These are phyloP conservation scores for Yamadazyma mexicana DNA, from an alignment of 1,139 yeast genomes.

Conservation along the genomic window DNA sequence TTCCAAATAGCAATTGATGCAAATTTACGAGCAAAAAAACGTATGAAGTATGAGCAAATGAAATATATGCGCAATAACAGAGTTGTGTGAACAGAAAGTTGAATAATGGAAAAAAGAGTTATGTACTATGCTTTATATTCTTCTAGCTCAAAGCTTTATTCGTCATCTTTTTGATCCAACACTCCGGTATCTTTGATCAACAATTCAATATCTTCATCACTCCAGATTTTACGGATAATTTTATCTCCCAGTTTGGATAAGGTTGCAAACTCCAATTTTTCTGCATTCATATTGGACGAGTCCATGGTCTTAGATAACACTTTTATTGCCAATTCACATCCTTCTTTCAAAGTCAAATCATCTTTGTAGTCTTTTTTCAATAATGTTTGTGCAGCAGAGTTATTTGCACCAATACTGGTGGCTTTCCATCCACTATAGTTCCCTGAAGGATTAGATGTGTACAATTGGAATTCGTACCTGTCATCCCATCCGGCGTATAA, in stretches of 20 bases:
- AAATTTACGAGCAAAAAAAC: too few relatives aligned
- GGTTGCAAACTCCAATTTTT: constrained; percentile 88
- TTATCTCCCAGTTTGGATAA: constrained; percentile 49
- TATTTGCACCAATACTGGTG: constrained; percentile 94
- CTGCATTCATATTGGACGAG: constrained; percentile 78
- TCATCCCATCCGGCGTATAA: constrained; percentile 96
- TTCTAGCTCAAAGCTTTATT: too few relatives aligned
- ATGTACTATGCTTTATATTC: neutral
- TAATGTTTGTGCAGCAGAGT: constrained; percentile 92
- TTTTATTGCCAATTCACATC: constrained; percentile 84
- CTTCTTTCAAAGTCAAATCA: constrained; percentile 72
- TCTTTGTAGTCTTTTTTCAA: constrained; percentile 94
- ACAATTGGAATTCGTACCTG: constrained; percentile 84
- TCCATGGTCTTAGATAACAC: constrained; percentile 95
- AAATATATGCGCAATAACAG: neutral
- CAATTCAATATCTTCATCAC: constrained; percentile 70
- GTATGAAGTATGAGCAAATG: too few relatives aligned
- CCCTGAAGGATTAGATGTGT: constrained; percentile 95
- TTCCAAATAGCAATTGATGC: neutral
- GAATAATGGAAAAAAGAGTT: too few relatives aligned
- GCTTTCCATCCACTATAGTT: constrained; percentile 99
- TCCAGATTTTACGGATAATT: constrained; percentile 74
- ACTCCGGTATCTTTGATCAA: constrained; percentile 76
- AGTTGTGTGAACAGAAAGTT: too few relatives aligned
- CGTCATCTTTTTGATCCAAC: constrained; percentile 42